Conservation (phyloP, 305 asterid species). For the Fraxinus sp. region DNA sequence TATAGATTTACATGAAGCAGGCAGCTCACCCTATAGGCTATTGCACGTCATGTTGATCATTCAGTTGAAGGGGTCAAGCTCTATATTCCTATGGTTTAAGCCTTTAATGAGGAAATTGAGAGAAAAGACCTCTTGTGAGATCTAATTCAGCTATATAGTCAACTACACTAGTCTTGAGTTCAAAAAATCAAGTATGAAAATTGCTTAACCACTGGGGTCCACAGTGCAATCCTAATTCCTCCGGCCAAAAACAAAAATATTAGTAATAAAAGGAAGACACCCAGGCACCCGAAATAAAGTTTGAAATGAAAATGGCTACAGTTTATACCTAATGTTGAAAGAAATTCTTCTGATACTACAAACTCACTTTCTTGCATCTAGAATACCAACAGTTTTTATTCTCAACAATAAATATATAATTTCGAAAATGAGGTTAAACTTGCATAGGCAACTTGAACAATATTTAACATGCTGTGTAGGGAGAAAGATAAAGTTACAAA, state of each 20-base stretch:
- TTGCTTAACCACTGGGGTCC: not conserved
- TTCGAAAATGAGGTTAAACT: not conserved
- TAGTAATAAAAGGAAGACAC: not conserved
- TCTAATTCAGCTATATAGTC: not conserved
- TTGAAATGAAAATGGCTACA: not conserved
- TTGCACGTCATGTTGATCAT: not conserved
- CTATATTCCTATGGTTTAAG: not conserved
- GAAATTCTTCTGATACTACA: not conserved
- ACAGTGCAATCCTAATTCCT: not conserved
- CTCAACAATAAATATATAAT: not conserved
- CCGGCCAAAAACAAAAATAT: not conserved
- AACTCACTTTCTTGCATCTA: not conserved
- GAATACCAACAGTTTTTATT: not conserved
- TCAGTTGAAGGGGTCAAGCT: not conserved
- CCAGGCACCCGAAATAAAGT: not conserved
- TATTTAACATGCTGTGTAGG: conserved; percentile 3
- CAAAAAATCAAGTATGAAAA: not conserved
- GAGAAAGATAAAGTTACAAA: conserved; percentile 33
- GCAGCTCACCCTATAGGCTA: not conserved
- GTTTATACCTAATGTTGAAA: not conserved
- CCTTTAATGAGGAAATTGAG: not conserved
- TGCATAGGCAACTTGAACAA: conserved; percentile 1
- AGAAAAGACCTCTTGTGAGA: not conserved
- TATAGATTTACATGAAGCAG: not conserved
- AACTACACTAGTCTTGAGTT: not conserved